phyloP scores from a whole-genome alignment of 495 filamentous ascomycete genomes.

The Talaromyces proteolyticus region DNA sequence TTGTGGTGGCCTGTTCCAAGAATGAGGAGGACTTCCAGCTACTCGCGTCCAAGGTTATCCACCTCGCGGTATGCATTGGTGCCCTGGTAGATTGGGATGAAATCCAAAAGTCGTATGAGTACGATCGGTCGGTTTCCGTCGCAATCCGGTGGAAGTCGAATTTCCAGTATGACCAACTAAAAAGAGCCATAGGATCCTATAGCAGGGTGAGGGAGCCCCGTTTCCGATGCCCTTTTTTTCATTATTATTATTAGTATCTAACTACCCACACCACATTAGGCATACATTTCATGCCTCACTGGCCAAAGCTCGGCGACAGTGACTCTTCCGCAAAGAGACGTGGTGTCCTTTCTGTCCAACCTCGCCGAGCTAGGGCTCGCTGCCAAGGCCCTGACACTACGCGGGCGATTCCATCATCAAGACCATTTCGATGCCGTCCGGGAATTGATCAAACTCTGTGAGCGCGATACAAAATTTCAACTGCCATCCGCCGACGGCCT shows the following conservation, averaged over 20 bases:
- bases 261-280: slow-evolving; percentile 16
- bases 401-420: slow-evolving; percentile 30
- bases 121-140: slow-evolving; percentile 12
- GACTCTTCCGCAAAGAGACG: slow-evolving; percentile 18
- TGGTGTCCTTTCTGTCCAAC: slow-evolving; percentile 12
- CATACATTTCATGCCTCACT: slow-evolving; percentile 34
- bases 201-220: background rate
- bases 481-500: slow-evolving; percentile 8
- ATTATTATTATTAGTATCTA: slow-evolving; percentile 4
- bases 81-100: slow-evolving; percentile 31
- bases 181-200: background rate
- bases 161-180: slow-evolving; percentile 1
- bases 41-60: slow-evolving; percentile 17
- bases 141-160: slow-evolving; percentile 20
- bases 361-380: slow-evolving; percentile 19
- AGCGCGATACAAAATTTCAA: slow-evolving; percentile 8
- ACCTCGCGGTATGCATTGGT: slow-evolving; percentile 31
- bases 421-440: slow-evolving; percentile 7
- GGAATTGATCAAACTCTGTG: slow-evolving; percentile 10
- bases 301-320: slow-evolving; percentile 32
- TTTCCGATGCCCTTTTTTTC: slow-evolving; percentile 6
- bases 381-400: slow-evolving; percentile 20
- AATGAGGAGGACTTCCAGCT: slow-evolving; percentile 15
- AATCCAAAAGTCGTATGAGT: background rate
- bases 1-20: slow-evolving; percentile 18